Evolutionary conservation across 169 alveolate species (phyloP).

Genomic region (Plasmodium gonderi): DNA sequence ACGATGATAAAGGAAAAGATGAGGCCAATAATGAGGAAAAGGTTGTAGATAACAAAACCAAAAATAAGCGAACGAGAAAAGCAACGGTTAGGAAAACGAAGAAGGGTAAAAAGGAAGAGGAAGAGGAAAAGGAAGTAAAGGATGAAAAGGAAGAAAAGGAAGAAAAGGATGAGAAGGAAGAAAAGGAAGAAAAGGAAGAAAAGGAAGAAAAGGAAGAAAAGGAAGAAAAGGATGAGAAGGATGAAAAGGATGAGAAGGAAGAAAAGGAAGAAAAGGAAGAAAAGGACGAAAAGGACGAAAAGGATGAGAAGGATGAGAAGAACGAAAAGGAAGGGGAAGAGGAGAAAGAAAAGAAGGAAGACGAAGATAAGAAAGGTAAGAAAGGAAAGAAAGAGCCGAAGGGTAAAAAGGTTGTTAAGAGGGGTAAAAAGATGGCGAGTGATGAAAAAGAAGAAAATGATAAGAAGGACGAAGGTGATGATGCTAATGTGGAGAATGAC

Average conservation of each 20-base stretch:
- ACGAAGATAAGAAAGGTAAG: background rate
- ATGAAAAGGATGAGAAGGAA: background rate
- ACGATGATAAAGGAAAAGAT: constrained; percentile 1
- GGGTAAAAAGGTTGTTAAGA: background rate
- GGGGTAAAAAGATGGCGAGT: background rate
- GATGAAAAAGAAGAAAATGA: background rate
- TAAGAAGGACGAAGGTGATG: background rate
- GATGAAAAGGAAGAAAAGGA: background rate
- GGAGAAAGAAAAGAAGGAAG: background rate
- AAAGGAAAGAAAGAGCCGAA: background rate
- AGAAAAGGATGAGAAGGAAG: constrained; percentile 8
- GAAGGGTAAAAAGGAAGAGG: background rate
- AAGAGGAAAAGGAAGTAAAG: constrained; percentile 13
- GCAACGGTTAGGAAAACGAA: background rate
- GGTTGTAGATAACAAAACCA: background rate
- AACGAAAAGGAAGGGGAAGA: background rate
- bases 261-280: background rate
- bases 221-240: background rate
- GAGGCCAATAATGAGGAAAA: constrained; percentile 30
- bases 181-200: constrained; percentile 8
- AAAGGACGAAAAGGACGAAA: background rate
- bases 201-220: background rate
- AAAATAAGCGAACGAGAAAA: background rate
- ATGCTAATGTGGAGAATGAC: background rate
- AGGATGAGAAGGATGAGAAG: background rate